Percentiles rank a stretch among this genome's conserved stretches.
Evolutionary conservation across 176 grass and related monocot genomes (phyloP).

Genomic region (Triticum monococcum): DNA sequence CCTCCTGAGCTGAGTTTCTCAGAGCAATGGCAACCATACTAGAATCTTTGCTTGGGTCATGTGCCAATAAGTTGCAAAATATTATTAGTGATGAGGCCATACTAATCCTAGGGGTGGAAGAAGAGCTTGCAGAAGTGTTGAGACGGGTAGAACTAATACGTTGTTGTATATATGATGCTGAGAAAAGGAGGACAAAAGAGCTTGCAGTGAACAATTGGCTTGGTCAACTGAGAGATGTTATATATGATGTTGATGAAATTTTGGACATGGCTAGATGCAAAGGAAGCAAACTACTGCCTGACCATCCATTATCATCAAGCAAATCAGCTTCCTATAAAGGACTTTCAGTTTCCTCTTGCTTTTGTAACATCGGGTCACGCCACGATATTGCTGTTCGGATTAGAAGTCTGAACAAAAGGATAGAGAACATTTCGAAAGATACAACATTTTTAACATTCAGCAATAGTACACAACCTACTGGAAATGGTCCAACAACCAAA

Average conservation of each 20-base stretch:
- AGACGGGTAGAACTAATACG: constrained; percentile 1
- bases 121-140: constrained; percentile 15
- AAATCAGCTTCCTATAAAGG: not conserved
- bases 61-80: not conserved
- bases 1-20: too few relatives aligned
- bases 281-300: constrained; percentile 4
- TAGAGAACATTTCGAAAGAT: not conserved
- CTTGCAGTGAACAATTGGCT: constrained; percentile 29
- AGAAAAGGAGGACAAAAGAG: constrained; percentile 19
- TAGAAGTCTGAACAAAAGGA: not conserved
- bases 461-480: not conserved
- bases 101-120: constrained; percentile 15
- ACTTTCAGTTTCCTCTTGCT: not conserved
- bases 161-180: constrained; percentile 14
- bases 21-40: constrained; percentile 24
- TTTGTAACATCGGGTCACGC: not conserved
- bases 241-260: constrained; percentile 48
- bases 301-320: not conserved
- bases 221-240: constrained; percentile 34
- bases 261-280: constrained; percentile 29
- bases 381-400: not conserved
- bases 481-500: not conserved
- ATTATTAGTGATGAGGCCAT: constrained; percentile 11
- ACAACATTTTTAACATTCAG: not conserved
- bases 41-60: constrained; percentile 12